Conservation (phyloP, 805 yeast species). For the Groenewaldozyma salmanticensis region DNA sequence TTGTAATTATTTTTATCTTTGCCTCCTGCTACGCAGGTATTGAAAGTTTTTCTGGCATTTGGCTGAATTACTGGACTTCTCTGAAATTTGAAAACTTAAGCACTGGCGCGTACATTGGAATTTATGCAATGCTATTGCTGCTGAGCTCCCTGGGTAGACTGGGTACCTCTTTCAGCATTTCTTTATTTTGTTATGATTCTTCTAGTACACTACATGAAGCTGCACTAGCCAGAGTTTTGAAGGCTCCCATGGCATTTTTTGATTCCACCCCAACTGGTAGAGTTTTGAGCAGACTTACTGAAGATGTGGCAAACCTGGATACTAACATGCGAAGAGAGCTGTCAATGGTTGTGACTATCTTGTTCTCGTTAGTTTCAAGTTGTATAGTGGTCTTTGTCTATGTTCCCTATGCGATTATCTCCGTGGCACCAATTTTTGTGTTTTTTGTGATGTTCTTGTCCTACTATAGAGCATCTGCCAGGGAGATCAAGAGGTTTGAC, state of each 20-base stretch:
- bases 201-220: conserved; percentile 44
- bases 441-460: conserved; percentile 36
- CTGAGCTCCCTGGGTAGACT: conserved; percentile 33
- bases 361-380: conserved; percentile 45
- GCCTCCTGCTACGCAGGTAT: conserved; percentile 38
- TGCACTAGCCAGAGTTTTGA: conserved; percentile 47
- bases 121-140: conserved; percentile 38
- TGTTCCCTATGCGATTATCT: conserved; percentile 58
- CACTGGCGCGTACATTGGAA: conserved; percentile 46
- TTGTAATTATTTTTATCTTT: conserved; percentile 24
- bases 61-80: conserved; percentile 66
- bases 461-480: conserved; percentile 56
- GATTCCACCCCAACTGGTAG: conserved; percentile 79
- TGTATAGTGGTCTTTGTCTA: conserved; percentile 50
- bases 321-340: conserved; percentile 44
- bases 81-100: conserved; percentile 34
- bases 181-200: conserved; percentile 40
- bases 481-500: conserved; percentile 68
- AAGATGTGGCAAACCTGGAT: conserved; percentile 68
- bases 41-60: conserved; percentile 52
- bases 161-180: conserved; percentile 29
- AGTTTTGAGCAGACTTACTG: conserved; percentile 67
- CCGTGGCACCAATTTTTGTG: conserved; percentile 42
- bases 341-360: conserved; percentile 44
- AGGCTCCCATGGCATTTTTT: conserved; percentile 66